phyloP scores from a whole-genome alignment of 2,329 filamentous ascomycete species.

The Fusarium sp. region DNA sequence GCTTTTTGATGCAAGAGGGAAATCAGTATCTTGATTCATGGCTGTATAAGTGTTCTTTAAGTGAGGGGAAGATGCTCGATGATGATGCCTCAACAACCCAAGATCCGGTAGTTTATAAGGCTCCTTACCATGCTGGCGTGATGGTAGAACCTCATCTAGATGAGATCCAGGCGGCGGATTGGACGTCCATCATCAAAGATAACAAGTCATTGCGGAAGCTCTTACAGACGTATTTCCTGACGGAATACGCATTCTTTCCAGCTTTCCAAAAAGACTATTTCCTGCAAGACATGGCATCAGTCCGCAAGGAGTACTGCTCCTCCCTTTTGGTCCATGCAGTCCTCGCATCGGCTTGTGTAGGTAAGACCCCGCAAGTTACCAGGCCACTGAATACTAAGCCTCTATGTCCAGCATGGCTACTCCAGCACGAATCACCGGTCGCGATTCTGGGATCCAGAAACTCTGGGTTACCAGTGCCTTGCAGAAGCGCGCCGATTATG shows the following conservation, averaged over 20 bases:
- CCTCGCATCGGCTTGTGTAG: background rate
- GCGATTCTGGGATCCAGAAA: background rate
- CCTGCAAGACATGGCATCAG: background rate
- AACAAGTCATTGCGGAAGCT: background rate
- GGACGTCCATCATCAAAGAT: background rate
- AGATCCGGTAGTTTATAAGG: background rate
- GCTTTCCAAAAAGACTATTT: constrained; percentile 6
- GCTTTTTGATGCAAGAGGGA: background rate
- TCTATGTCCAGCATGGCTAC: background rate
- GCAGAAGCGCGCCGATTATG: background rate
- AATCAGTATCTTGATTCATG: background rate
- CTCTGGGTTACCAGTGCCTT: background rate
- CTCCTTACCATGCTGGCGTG: background rate
- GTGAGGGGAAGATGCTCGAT: background rate
- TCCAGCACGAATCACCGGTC: background rate
- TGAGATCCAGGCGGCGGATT: background rate
- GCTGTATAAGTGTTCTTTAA: background rate
- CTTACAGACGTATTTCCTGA: background rate
- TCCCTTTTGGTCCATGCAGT: background rate
- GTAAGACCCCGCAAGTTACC: background rate
- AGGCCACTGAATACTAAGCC: background rate
- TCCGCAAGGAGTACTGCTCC: background rate
- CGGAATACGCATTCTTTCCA: background rate
- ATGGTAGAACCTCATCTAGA: background rate
- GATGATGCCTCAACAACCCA: background rate